Evolutionary conservation across 306 rosid species (phyloP).

Genomic region (Cicer cuneatum): DNA sequence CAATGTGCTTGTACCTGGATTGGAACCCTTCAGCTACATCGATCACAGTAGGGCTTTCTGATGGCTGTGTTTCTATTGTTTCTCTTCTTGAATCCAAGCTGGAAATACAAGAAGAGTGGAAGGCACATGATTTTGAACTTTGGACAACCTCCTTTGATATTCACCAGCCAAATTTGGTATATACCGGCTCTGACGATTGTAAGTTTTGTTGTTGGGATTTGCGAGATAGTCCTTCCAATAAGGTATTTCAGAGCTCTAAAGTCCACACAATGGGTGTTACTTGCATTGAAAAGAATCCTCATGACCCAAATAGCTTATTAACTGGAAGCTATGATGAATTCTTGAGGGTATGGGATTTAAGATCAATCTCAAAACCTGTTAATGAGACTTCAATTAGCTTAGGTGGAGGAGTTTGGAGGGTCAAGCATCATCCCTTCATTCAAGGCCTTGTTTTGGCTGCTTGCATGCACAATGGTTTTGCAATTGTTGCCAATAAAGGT

Average conservation of each 20-base stretch:
- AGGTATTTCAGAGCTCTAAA: slow-evolving; percentile 72
- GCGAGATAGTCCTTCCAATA: slow-evolving; percentile 64
- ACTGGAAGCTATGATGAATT: slow-evolving; percentile 87
- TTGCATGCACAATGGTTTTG: slow-evolving; percentile 97
- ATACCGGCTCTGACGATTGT: slow-evolving; percentile 90
- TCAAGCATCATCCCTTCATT: slow-evolving; percentile 76
- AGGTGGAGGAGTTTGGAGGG: slow-evolving; percentile 96
- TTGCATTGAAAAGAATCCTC: slow-evolving; percentile 74
- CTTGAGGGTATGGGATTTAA: slow-evolving; percentile 82
- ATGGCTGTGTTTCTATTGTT: slow-evolving; percentile 71
- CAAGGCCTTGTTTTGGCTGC: slow-evolving; percentile 75
- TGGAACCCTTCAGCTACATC: slow-evolving; percentile 80
- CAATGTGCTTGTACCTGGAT: slow-evolving; percentile 85
- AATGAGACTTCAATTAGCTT: slow-evolving; percentile 67
- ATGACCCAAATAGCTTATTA: slow-evolving; percentile 60
- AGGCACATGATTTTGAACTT: slow-evolving; percentile 89
- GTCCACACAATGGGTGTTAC: slow-evolving; percentile 88
- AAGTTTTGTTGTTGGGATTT: slow-evolving; percentile 88
- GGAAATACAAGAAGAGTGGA: slow-evolving; percentile 70
- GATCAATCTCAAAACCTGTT: slow-evolving; percentile 76
- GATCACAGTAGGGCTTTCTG: slow-evolving; percentile 79
- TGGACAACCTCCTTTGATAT: slow-evolving; percentile 84
- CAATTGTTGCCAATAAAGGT: slow-evolving; percentile 61
- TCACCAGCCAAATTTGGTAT: slow-evolving; percentile 80
- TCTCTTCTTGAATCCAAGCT: slow-evolving; percentile 66